Evolutionary conservation across 139 green algal genomes (phyloP).

Genomic region (Coelastrella sp.): DNA sequence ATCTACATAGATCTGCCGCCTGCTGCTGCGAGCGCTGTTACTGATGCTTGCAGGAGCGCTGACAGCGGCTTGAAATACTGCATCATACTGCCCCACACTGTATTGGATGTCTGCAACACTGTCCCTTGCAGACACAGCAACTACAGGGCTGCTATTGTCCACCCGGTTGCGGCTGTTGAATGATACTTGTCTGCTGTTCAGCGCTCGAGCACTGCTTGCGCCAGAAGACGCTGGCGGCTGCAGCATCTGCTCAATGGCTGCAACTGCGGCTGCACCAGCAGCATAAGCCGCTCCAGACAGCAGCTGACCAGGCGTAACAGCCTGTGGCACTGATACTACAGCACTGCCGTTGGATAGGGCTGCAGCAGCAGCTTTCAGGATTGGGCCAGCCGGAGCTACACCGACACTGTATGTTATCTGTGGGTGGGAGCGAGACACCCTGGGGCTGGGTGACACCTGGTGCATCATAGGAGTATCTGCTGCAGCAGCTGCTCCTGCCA

Average conservation of each 20-base stretch:
- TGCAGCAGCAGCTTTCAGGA: not conserved
- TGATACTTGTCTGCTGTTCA: too few species aligned
- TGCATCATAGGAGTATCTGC: too few species aligned
- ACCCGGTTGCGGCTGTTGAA: not conserved
- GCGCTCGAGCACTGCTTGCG: too few species aligned
- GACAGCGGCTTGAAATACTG: too few species aligned
- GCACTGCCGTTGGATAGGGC: not conserved
- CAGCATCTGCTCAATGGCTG: constrained; percentile 25
- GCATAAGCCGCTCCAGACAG: not conserved
- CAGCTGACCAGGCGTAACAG: not conserved
- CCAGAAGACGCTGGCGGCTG: not conserved
- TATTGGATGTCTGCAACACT: not conserved
- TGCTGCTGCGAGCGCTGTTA: too few species aligned
- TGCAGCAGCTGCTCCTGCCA: constrained; percentile 3
- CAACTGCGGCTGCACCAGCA: not conserved
- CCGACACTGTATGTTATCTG: too few species aligned
- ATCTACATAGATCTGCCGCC: too few species aligned
- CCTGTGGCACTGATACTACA: not conserved
- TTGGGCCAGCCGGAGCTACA: not conserved
- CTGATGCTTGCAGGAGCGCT: not conserved
- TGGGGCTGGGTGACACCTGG: not conserved
- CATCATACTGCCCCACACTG: too few species aligned
- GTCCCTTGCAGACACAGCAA: not conserved
- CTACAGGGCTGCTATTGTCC: not conserved
- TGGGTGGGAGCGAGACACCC: too few species aligned